These are phyloP conservation scores for Acanthochlamys bracteata DNA, from an alignment of 106 monocot genomes.

Conservation along the genomic window DNA sequence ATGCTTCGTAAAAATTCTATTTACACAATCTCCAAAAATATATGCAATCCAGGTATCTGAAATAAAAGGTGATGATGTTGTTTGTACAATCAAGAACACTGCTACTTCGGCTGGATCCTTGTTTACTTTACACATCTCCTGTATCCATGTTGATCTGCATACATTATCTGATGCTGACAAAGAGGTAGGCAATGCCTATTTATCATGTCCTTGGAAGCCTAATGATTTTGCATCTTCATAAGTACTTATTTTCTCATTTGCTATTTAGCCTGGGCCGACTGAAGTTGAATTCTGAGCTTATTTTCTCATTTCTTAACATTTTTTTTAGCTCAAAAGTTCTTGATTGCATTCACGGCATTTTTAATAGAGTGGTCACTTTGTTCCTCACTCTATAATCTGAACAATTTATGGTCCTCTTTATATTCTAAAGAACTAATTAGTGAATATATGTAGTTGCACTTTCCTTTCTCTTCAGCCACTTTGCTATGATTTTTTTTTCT, in stretches of 20 bases:
- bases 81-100: constrained; percentile 77
- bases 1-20: not conserved
- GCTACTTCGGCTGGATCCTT: constrained; percentile 77
- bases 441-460: too few species aligned
- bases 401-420: too few species aligned
- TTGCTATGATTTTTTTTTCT: too few species aligned
- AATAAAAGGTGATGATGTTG: constrained; percentile 69
- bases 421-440: too few species aligned
- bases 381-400: too few species aligned
- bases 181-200: constrained; percentile 27
- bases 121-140: constrained; percentile 75
- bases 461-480: too few species aligned
- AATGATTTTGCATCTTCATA: not conserved
- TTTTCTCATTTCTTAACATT: too few species aligned
- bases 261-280: not conserved
- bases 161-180: constrained; percentile 88
- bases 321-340: too few species aligned
- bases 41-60: constrained; percentile 57
- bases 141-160: constrained; percentile 72
- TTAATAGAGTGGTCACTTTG: too few species aligned
- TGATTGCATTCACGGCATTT: too few species aligned
- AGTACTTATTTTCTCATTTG: not conserved
- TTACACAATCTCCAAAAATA: not conserved
- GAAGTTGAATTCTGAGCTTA: not conserved
- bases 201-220: not conserved